Evolutionary conservation across 768 basidiomycete genomes (phyloP).

Genomic region (Termitomyces sp.): DNA sequence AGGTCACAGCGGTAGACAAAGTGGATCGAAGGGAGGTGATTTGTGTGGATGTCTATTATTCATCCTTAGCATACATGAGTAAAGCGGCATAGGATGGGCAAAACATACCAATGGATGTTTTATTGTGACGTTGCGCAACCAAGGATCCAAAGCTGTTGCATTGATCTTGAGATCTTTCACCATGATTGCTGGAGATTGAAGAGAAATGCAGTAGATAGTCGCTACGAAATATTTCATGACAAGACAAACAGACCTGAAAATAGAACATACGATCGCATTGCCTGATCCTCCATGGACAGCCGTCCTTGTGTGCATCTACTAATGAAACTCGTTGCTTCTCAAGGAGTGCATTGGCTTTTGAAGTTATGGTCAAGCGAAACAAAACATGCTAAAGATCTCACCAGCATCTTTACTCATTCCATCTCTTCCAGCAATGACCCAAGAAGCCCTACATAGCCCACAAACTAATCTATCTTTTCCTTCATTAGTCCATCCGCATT

Average conservation of each 20-base stretch:
- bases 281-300: slow-evolving; percentile 78
- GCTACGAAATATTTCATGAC: slow-evolving; percentile 25
- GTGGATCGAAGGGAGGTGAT: slow-evolving; percentile 45
- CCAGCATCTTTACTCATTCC: slow-evolving; percentile 76
- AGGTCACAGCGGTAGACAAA: slow-evolving; percentile 23
- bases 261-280: slow-evolving; percentile 68
- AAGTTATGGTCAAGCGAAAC: not conserved
- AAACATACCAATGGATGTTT: slow-evolving; percentile 71
- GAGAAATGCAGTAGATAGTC: slow-evolving; percentile 69
- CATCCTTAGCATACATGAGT: not conserved
- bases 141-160: slow-evolving; percentile 46
- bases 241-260: not conserved
- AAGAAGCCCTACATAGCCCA: slow-evolving; percentile 63
- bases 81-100: not conserved
- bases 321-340: slow-evolving; percentile 68
- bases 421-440: slow-evolving; percentile 65
- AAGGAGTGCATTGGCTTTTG: slow-evolving; percentile 59
- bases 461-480: slow-evolving; percentile 77
- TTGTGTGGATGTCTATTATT: slow-evolving; percentile 51
- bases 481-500: slow-evolving; percentile 80
- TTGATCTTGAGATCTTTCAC: slow-evolving; percentile 52
- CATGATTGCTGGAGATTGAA: slow-evolving; percentile 60
- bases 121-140: slow-evolving; percentile 48
- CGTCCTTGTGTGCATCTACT: slow-evolving; percentile 69
- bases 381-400: slow-evolving; percentile 37